A percentile compares a stretch with the other conserved stretches of the same genome.
Evolutionary conservation across 2,329 filamentous ascomycete genomes (phyloP).

Genomic region (Beauveria varroae): DNA sequence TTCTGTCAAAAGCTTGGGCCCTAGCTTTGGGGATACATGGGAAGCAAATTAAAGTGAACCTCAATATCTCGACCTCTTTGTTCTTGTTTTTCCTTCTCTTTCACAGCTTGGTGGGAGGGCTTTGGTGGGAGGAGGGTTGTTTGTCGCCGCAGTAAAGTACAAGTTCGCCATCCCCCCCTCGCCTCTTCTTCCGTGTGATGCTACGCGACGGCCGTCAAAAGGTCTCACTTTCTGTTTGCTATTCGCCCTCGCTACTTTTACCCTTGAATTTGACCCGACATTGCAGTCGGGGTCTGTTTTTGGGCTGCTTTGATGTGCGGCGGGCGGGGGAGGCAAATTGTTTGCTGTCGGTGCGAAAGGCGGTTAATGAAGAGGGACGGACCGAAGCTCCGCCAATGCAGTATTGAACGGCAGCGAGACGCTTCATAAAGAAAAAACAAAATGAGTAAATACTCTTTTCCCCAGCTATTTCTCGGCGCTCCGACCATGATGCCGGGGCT

Average conservation of each 20-base stretch:
- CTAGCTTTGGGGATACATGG: neutral
- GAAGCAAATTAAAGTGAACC: neutral
- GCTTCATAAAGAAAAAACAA: neutral
- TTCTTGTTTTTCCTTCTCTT: neutral
- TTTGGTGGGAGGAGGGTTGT: neutral
- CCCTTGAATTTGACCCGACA: neutral
- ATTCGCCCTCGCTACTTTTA: neutral
- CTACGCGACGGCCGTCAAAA: neutral
- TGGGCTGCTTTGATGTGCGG: neutral
- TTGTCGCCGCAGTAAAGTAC: slow-evolving; percentile 3
- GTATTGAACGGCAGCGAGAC: too few relatives aligned
- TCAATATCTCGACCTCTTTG: too few relatives aligned
- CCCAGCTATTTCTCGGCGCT: neutral
- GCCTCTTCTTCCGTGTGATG: neutral
- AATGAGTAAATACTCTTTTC: neutral
- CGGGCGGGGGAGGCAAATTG: neutral
- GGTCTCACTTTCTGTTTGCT: slow-evolving; percentile 8
- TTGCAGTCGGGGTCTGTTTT: neutral
- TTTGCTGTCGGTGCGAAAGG: neutral
- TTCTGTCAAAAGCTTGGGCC: neutral
- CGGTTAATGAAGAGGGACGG: neutral
- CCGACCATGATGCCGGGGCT: neutral
- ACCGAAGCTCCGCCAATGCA: neutral
- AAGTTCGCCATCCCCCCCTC: neutral
- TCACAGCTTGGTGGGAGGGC: neutral